Base-by-base conservation (phyloP, 2,329 filamentous ascomycete genomes). In the Parastagonospora nodorum region DNA sequence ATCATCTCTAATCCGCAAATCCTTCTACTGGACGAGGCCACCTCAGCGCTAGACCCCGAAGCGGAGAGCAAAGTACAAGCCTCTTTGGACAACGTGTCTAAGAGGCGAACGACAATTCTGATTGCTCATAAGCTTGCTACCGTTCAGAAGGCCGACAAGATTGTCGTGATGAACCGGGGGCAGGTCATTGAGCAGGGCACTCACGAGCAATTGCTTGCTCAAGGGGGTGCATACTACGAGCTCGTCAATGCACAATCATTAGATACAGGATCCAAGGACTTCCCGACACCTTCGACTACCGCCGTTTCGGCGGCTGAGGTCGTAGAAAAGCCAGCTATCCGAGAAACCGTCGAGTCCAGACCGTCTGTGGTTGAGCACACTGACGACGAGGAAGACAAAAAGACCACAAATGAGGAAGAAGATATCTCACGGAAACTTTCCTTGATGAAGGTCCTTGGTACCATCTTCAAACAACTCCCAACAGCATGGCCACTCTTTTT, bases 41-140 rank as follows among this genome's bases (percentile, higher is more conserved):
- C 94, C 0, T 94, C 89, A 33, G 92, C 92, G 3, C 82, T 99
- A 0, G 94, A 99, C 68, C 96, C 93, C 16, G 93, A 94, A 69
- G 95, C 91, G 0, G 94, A 99, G 76, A 92, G 90, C 39, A 88
- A 96, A 8, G 93, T 99, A 1, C 94, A 97, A 73, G 90, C 90
- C 36, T 94, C 94, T 14, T 81, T 99, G 8, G 92, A 97, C 64
- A 88, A 84, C 42, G 94, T 93, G 24, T 84, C 92, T 1, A 82
- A 88, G 57, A 93, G 92, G 19, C 85, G 94, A 46, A 99, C 94
- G 0, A 97, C 94, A 2, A 96, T 97, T 62, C 90, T 92, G 5
- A 97, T 99, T 73, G 94, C 94, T 38, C 94, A 99, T 77, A 88
- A 93, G 61, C 81, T 99, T 8, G 96, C 92, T 0, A 99, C 94